Evolutionary conservation across 345 rosid species (phyloP).

Genomic region (Boechera retrofracta): DNA sequence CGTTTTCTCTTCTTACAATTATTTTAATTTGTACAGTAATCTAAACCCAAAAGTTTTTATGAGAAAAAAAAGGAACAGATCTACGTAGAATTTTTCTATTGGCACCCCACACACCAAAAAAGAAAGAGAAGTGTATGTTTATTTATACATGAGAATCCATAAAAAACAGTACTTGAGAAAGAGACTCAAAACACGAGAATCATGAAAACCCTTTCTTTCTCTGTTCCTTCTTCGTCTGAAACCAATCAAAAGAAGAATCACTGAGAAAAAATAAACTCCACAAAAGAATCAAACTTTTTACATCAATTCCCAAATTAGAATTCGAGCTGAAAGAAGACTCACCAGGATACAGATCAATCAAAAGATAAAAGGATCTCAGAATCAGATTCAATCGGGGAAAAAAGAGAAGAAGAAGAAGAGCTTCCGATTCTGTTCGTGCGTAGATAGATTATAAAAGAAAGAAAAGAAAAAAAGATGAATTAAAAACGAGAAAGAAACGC

Average conservation of each 20-base stretch:
- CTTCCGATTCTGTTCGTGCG: slow-evolving; percentile 24
- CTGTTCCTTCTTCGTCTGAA: slow-evolving; percentile 30
- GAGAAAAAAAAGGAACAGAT: slow-evolving; percentile 42
- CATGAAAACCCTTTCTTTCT: slow-evolving; percentile 32
- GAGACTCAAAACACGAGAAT: slow-evolving; percentile 45
- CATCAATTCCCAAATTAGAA: neutral
- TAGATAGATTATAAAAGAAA: neutral
- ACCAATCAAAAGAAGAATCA: slow-evolving; percentile 35
- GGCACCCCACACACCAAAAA: neutral
- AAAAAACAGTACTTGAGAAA: slow-evolving; percentile 37
- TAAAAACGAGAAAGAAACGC: slow-evolving; percentile 47
- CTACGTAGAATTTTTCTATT: slow-evolving; percentile 39
- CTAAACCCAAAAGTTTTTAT: slow-evolving; percentile 15
- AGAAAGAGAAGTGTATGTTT: slow-evolving; percentile 18
- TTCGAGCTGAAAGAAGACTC: slow-evolving; percentile 37
- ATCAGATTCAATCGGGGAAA: slow-evolving; percentile 29
- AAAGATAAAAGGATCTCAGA: slow-evolving; percentile 15
- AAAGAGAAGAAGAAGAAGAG: neutral
- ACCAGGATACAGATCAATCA: slow-evolving; percentile 43
- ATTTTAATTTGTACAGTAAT: slow-evolving; percentile 13
- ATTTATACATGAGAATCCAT: slow-evolving; percentile 28
- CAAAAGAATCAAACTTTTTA: slow-evolving; percentile 34
- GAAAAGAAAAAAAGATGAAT: neutral
- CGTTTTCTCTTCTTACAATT: slow-evolving; percentile 26
- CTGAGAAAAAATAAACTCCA: neutral